Base-by-base conservation (phyloP, 352 stramenopile species). In the Bremia lactucae region DNA sequence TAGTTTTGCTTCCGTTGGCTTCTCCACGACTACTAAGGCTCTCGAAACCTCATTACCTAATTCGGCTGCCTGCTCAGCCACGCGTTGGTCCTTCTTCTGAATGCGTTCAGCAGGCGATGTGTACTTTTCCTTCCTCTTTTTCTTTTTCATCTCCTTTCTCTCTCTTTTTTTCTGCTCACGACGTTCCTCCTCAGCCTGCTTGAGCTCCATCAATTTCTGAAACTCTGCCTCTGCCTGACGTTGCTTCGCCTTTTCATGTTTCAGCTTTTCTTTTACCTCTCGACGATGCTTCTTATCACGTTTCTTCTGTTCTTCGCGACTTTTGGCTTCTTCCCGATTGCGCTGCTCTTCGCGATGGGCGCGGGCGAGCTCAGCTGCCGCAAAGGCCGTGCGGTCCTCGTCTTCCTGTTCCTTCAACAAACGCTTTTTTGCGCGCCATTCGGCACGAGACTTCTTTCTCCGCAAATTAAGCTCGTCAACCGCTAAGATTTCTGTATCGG, bases 71-170 rank as follows among this genome's bases (percentile, higher is more conserved):
- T 35, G 54, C n/a, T 57, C 43, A 6, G 49, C 56, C 23, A 55
- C 39, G 15, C 55, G 50, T 45, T 62, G 43, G 24, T 67, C 54
- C 39, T 66, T 73, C 46, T 59, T 64, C 11, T 75, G 64, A 28
- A 83, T 79, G 4, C 70, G 70, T 15, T 79, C 65, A 8, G 66
- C 50, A 15, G 62, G 65, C 6, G 55, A 63, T 7, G 67, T 79
- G 56, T 79, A 83, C 62, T 83, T 83, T 16, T 71, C 58, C 42
- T 69, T 69, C 42, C 68, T 68, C 22, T 68, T 74, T 43, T 67
- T 72, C 8, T 67, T 51, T 31, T 68, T 64, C 29, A 46, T 61
- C 26, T 65, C 51, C 29, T 65, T 57, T 31, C 65, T 62, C 18
- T 65, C 55, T 42, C 53, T 61, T 23, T 31, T 39, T 31, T 78